Conservation (phyloP, 176 grass and related monocot species). For the Melocanna baccifera region DNA sequence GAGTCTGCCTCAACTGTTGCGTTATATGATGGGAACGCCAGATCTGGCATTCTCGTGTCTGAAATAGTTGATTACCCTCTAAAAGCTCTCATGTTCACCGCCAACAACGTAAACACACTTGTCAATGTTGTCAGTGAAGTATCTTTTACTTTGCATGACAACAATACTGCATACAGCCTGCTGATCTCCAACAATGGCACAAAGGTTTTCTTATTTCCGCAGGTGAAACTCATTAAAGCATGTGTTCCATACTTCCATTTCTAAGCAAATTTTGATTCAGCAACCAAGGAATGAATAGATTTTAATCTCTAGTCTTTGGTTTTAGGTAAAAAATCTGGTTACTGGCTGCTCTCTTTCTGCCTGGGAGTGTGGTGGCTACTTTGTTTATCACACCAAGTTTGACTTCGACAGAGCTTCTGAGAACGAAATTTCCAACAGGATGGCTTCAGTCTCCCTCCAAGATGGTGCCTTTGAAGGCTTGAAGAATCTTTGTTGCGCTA, state of each 20-base stretch:
- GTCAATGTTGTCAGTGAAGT: slow-evolving; percentile 39
- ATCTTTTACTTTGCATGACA: slow-evolving; percentile 31
- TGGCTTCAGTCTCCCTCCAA: slow-evolving; percentile 42
- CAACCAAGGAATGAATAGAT: background rate
- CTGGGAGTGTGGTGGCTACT: slow-evolving; percentile 68
- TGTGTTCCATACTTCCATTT: background rate
- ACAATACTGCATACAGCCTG: slow-evolving; percentile 38
- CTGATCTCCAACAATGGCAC: slow-evolving; percentile 55
- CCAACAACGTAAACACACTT: slow-evolving; percentile 41
- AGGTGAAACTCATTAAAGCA: slow-evolving; percentile 34
- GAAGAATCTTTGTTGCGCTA: slow-evolving; percentile 46
- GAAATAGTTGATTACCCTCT: slow-evolving; percentile 65
- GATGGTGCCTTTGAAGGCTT: slow-evolving; percentile 42
- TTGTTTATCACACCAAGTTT: slow-evolving; percentile 40
- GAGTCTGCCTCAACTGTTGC: slow-evolving; percentile 45
- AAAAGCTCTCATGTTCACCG: slow-evolving; percentile 50
- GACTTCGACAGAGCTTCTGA: slow-evolving; percentile 43
- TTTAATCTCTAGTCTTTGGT: background rate
- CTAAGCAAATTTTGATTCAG: background rate
- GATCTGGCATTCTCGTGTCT: slow-evolving; percentile 33
- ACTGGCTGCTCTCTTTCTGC: slow-evolving; percentile 38
- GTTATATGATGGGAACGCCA: slow-evolving; percentile 28
- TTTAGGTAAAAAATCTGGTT: slow-evolving; percentile 36
- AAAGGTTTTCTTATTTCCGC: slow-evolving; percentile 60
- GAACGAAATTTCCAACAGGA: slow-evolving; percentile 46